Percentiles rank a stretch among this genome's conserved stretches.
Evolutionary conservation across 2,329 filamentous ascomycete genomes (phyloP).

Genomic region (Exophiala aquamarina): DNA sequence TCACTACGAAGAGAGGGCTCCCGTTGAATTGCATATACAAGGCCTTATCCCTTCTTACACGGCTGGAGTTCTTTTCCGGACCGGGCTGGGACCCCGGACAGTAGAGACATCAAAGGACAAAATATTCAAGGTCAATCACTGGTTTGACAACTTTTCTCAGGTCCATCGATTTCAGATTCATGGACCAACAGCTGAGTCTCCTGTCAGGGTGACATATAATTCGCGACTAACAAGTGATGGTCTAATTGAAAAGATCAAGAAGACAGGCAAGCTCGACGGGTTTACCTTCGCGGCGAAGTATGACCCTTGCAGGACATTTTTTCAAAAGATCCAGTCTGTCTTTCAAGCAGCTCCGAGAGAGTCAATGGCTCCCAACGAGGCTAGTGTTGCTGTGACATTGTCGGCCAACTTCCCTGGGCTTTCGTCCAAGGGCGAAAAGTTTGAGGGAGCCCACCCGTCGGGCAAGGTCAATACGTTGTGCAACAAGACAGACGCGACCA

Average conservation of each 20-base stretch:
- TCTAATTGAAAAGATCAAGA: conserved; percentile 60
- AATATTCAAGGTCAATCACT: conserved; percentile 65
- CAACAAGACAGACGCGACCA: conserved; percentile 59
- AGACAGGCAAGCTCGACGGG: conserved; percentile 56
- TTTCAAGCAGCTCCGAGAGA: conserved; percentile 42
- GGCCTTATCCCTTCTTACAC: conserved; percentile 71
- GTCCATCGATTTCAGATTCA: conserved; percentile 72
- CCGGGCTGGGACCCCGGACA: conserved; percentile 67
- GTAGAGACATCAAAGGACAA: conserved; percentile 61
- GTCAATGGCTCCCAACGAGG: conserved; percentile 34
- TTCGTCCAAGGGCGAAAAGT: conserved; percentile 25
- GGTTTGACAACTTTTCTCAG: conserved; percentile 73
- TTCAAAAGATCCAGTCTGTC: conserved; percentile 67
- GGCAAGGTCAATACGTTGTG: conserved; percentile 51
- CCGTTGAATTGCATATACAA: conserved; percentile 62
- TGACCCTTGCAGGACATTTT: conserved; percentile 73
- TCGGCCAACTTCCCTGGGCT: conserved; percentile 64
- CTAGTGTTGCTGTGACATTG: conserved; percentile 67
- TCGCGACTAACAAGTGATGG: conserved; percentile 68
- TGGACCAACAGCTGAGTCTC: conserved; percentile 35
- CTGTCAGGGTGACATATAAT: conserved; percentile 62
- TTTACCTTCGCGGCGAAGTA: conserved; percentile 69
- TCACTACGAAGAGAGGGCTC: conserved; percentile 64
- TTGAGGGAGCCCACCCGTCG: conserved; percentile 18
- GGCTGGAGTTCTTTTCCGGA: conserved; percentile 71